Percentiles rank a stretch among this genome's conserved stretches.
Conservation (phyloP, 352 stramenopile species). For the Pythium sp. region DNA sequence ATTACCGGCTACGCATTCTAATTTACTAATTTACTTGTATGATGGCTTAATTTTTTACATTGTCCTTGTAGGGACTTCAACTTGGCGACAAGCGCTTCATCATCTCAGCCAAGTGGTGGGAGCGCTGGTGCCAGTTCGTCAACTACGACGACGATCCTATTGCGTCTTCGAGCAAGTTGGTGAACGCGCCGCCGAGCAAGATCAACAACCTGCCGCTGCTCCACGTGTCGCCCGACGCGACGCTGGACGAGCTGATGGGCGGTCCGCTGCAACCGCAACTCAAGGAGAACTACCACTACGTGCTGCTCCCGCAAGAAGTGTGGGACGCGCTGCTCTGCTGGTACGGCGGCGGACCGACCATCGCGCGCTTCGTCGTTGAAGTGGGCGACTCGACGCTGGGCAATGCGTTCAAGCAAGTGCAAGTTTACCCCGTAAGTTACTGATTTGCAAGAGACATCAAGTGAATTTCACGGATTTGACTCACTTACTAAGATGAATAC, state of each 20-base stretch:
- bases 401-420: constrained; percentile 65
- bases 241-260: constrained; percentile 68
- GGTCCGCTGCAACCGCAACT: constrained; percentile 58
- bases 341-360: constrained; percentile 65
- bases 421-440: constrained; percentile 65
- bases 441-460: background rate
- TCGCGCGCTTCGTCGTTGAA: constrained; percentile 73
- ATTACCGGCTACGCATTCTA: background rate
- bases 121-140: constrained; percentile 75
- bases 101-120: constrained; percentile 79
- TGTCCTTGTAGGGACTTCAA: constrained; percentile 42
- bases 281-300: constrained; percentile 76
- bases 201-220: constrained; percentile 69
- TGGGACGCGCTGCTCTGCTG: constrained; percentile 72
- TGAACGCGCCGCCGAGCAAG: constrained; percentile 36
- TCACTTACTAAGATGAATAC: background rate
- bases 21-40: background rate
- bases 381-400: constrained; percentile 52
- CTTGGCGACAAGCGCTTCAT: constrained; percentile 78
- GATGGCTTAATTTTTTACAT: background rate
- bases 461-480: background rate
- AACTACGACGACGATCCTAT: constrained; percentile 39
- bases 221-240: constrained; percentile 37
- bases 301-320: constrained; percentile 66
- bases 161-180: background rate